A percentile compares a stretch with the other conserved stretches of the same genome.
phyloP scores from a whole-genome alignment of 441 rosid species.

The Eruca vesicaria region DNA sequence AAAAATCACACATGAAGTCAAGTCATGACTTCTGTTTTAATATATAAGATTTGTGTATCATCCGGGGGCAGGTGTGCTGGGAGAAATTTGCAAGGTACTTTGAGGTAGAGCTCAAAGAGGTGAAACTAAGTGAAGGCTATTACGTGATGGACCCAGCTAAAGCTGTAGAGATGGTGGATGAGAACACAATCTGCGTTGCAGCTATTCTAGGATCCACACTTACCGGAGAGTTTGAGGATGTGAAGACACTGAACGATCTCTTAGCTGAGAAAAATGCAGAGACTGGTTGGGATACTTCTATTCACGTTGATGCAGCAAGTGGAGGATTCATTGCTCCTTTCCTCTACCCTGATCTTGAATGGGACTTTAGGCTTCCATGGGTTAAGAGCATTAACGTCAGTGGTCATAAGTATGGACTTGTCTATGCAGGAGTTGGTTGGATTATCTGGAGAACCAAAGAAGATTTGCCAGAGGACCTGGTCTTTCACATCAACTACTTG shows the following conservation, averaged over 20 bases:
- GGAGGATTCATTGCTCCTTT: constrained; percentile 84
- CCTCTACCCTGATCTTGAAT: constrained; percentile 61
- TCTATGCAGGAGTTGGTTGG: constrained; percentile 81
- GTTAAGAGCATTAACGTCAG: constrained; percentile 78
- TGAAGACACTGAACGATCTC: constrained; percentile 60
- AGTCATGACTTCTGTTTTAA: too few species aligned
- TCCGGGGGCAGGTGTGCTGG: constrained; percentile 96
- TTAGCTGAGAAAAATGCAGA: constrained; percentile 51
- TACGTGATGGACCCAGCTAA: constrained; percentile 74
- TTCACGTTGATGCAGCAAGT: constrained; percentile 86
- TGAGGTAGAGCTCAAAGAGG: constrained; percentile 81
- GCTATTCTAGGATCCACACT: constrained; percentile 79
- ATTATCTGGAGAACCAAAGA: constrained; percentile 72
- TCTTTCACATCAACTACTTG: constrained; percentile 84
- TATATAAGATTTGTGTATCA: too few species aligned
- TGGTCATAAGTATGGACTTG: constrained; percentile 84
- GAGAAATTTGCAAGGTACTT: constrained; percentile 85
- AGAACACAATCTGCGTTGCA: constrained; percentile 79
- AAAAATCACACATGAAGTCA: too few species aligned
- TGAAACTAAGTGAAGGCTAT: constrained; percentile 63
- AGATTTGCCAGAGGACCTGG: constrained; percentile 78
- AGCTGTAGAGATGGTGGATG: constrained; percentile 83
- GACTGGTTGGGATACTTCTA: constrained; percentile 72
- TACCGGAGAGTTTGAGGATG: constrained; percentile 75
- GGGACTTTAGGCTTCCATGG: constrained; percentile 79